Base-by-base conservation (phyloP, 2,329 filamentous ascomycete species). In the Westerdykella aurantiaca region DNA sequence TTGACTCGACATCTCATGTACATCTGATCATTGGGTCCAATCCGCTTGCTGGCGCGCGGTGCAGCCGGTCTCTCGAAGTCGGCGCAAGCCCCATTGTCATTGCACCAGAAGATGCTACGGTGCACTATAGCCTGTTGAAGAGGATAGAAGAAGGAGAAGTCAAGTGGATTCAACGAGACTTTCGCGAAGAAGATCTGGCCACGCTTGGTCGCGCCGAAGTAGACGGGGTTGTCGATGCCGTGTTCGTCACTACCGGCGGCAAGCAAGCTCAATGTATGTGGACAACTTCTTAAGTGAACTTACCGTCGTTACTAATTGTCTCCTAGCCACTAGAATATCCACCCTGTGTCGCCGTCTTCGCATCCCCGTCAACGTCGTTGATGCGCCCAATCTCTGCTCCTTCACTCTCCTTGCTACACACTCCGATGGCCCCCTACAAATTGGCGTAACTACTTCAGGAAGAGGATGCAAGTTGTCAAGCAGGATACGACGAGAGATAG, bases 391-490 rank as follows among this genome's bases (percentile, higher is more conserved):
- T 29, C 82, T 97, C 13, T 96, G 89, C 72, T 87, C 88, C 21
- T 95, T 98, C 66, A 85, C 86, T 5, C 77, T 98, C 41, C 81
- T 97, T 37, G 93, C 89, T 18, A 94, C 88, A 6, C 83, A 97
- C 66, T 82, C 80, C 43, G 90, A 96, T 60, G 93, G 93, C 0
- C 91, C 93, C 9, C 75, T 98, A 34, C 93, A 97, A 64, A 85
- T 98, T 48, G 93, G 93, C 49, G 86, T 98, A 45, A 97, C 93
- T 3, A 97, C 93, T 1, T 96, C 94, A 46, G 91, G 93, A 16
- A 84, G 86, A 56, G 93, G 93, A 1, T 97, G 93, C 73, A 96
- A 95, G 69, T 78, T 98, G 23, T 88, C 93, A 5, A 88, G 88
- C 9, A 79, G 93, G 21, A 88, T 98, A 57, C 81, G 90, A 13